Conservation (phyloP, 2,329 filamentous ascomycete species). For the Stagonosporopsis vannaccii region DNA sequence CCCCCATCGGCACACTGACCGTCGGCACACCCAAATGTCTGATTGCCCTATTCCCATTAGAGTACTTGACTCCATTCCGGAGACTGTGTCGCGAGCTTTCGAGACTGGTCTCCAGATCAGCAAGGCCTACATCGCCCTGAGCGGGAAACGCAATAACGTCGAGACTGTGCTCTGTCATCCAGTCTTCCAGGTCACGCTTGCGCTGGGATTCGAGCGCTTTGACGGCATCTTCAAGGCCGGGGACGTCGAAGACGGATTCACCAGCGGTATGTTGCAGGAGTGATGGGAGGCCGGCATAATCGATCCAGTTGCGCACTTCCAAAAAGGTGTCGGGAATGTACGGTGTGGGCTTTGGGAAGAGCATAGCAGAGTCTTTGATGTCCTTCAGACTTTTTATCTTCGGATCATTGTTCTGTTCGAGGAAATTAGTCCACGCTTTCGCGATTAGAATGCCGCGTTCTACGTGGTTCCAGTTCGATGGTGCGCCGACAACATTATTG, state of each 20-base stretch:
- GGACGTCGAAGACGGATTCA: conserved; percentile 52
- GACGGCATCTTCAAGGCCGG: conserved; percentile 54
- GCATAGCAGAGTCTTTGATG: conserved; percentile 49
- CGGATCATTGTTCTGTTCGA: conserved; percentile 52
- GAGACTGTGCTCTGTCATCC: conserved; percentile 54
- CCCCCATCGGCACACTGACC: conserved; percentile 62
- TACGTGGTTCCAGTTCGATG: conserved; percentile 56
- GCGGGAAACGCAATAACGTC: conserved; percentile 61
- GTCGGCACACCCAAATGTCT: conserved; percentile 64
- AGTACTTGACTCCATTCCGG: conserved; percentile 62
- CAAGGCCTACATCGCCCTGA: conserved; percentile 59
- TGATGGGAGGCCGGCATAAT: conserved; percentile 47
- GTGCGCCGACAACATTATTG: conserved; percentile 53
- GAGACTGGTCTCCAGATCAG: conserved; percentile 55
- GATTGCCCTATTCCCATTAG: conserved; percentile 62
- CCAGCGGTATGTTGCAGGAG: conserved; percentile 34
- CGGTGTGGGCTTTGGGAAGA: conserved; percentile 48
- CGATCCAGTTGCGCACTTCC: conserved; percentile 51
- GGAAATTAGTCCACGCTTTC: conserved; percentile 62
- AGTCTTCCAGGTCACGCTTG: conserved; percentile 60
- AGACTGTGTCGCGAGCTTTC: conserved; percentile 48
- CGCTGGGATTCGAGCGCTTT: conserved; percentile 58
- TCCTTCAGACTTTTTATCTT: conserved; percentile 48
- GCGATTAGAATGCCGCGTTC: conserved; percentile 60
- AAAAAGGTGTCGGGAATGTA: conserved; percentile 51